Conservation (phyloP, 768 basidiomycete genomes). For the Tubosaeta sp. region DNA sequence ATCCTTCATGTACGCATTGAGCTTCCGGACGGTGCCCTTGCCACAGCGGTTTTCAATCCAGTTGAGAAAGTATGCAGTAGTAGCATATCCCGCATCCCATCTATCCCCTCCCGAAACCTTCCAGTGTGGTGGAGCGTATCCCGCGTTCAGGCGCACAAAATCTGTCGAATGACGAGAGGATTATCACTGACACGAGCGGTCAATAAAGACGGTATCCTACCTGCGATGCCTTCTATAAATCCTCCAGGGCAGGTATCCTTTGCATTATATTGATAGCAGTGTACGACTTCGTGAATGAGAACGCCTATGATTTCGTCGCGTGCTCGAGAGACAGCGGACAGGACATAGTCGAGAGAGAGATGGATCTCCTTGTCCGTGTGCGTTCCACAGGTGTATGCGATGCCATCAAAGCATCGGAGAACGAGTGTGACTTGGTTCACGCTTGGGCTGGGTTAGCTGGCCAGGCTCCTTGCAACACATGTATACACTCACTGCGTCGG, state of each 20-base stretch:
- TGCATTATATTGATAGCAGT: slow-evolving; percentile 72
- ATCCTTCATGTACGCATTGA: slow-evolving; percentile 54
- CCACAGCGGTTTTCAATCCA: slow-evolving; percentile 58
- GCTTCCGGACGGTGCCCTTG: slow-evolving; percentile 47
- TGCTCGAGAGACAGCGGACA: slow-evolving; percentile 36
- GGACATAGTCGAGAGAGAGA: slow-evolving; percentile 64
- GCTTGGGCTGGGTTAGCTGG: slow-evolving; percentile 27
- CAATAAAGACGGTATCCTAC: slow-evolving; percentile 33
- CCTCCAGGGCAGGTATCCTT: slow-evolving; percentile 60
- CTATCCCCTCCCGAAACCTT: slow-evolving; percentile 38
- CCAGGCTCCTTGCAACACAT: slow-evolving; percentile 1
- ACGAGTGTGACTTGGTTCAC: slow-evolving; percentile 54
- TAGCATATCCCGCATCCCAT: slow-evolving; percentile 78
- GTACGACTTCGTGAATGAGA: slow-evolving; percentile 71
- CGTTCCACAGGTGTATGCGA: slow-evolving; percentile 63
- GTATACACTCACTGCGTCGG: slow-evolving; percentile 43
- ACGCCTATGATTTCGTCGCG: slow-evolving; percentile 67
- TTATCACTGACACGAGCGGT: not conserved
- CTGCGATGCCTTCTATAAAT: slow-evolving; percentile 77
- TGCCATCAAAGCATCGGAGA: slow-evolving; percentile 62
- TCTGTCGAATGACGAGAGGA: slow-evolving; percentile 42
- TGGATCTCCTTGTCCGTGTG: slow-evolving; percentile 68
- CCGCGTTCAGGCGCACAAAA: slow-evolving; percentile 62
- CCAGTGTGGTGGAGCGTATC: slow-evolving; percentile 71
- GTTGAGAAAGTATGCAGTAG: slow-evolving; percentile 70